These are phyloP conservation scores for Cenchrus americanus DNA, from an alignment of 176 grass and related monocot species.

Conservation along the genomic window DNA sequence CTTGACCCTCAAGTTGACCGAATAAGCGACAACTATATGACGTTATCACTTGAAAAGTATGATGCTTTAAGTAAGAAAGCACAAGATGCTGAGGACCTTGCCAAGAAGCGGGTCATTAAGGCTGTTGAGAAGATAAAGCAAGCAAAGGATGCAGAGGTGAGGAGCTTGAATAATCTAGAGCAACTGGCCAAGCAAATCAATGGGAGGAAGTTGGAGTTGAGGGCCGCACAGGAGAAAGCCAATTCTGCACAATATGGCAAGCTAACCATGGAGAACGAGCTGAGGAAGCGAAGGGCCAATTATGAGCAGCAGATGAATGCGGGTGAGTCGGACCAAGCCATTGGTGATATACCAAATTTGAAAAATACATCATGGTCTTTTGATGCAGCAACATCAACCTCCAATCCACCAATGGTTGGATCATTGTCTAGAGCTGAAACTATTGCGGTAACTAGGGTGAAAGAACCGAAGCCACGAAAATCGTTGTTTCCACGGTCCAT, in stretches of 20 bases:
- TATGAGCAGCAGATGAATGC: conserved; percentile 44
- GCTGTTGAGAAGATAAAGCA: conserved; percentile 67
- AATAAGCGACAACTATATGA: conserved; percentile 39
- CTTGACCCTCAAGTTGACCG: conserved; percentile 16
- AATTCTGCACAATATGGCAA: conserved; percentile 49
- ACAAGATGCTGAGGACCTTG: conserved; percentile 54
- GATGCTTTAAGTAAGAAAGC: conserved; percentile 59
- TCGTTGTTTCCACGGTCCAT: conserved; percentile 62
- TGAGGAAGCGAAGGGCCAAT: conserved; percentile 59
- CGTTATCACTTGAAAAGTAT: conserved; percentile 62
- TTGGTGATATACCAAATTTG: conserved; percentile 36
- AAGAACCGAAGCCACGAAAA: conserved; percentile 41
- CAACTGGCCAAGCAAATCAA: conserved; percentile 57
- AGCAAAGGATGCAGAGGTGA: conserved; percentile 68
- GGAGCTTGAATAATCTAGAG: conserved; percentile 48
- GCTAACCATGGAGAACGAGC: conserved; percentile 61
- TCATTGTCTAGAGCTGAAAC: conserved; percentile 44
- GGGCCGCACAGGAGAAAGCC: conserved; percentile 54
- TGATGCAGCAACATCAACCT: conserved; percentile 24
- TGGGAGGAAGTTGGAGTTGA: conserved; percentile 45
- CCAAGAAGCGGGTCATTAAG: conserved; percentile 56
- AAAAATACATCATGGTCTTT: conserved; percentile 30
- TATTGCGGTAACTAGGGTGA: conserved; percentile 18
- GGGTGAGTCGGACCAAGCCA: neutral
- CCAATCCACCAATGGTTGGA: conserved; percentile 3